Percentiles rank a stretch among this genome's conserved stretches.
Evolutionary conservation across 2,329 filamentous ascomycete genomes (phyloP).

Genomic region (Aspergillus tanneri): DNA sequence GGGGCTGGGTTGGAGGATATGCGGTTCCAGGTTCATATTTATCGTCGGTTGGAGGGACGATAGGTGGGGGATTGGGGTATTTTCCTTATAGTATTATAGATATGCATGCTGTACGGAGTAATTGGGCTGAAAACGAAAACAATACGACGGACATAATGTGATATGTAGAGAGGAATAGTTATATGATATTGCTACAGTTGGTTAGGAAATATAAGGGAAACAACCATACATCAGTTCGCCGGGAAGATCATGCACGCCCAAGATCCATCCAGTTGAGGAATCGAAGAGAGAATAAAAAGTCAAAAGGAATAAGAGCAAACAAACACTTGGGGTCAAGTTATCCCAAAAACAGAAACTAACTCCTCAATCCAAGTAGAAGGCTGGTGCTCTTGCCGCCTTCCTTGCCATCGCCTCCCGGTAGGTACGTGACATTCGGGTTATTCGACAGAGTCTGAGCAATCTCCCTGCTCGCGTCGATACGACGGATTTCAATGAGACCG

Average conservation of each 20-base stretch:
- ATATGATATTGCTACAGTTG: slow-evolving; percentile 30
- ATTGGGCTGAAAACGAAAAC: not conserved
- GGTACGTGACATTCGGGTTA: slow-evolving; percentile 95
- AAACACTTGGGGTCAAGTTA: slow-evolving; percentile 23
- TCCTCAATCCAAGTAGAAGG: slow-evolving; percentile 66
- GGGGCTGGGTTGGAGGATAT: slow-evolving; percentile 89
- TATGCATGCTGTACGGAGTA: too few species aligned
- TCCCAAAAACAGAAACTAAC: slow-evolving; percentile 31
- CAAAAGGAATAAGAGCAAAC: not conserved
- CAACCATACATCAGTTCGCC: slow-evolving; percentile 28
- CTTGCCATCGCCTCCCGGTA: slow-evolving; percentile 68
- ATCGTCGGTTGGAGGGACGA: slow-evolving; percentile 46
- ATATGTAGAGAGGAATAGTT: slow-evolving; percentile 25
- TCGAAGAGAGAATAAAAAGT: slow-evolving; percentile 3
- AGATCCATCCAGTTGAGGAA: slow-evolving; percentile 20
- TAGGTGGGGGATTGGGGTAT: not conserved
- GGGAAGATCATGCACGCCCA: slow-evolving; percentile 30
- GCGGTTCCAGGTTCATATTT: slow-evolving; percentile 90
- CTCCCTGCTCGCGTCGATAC: slow-evolving; percentile 95
- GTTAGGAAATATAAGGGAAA: slow-evolving; percentile 14
- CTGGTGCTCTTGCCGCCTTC: slow-evolving; percentile 63
- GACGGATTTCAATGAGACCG: slow-evolving; percentile 90
- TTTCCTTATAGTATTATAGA: not conserved
- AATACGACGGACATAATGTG: not conserved
- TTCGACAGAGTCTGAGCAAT: slow-evolving; percentile 84